Conservation (phyloP, 78 protist species). For the Dictyostelium citrinum region DNA sequence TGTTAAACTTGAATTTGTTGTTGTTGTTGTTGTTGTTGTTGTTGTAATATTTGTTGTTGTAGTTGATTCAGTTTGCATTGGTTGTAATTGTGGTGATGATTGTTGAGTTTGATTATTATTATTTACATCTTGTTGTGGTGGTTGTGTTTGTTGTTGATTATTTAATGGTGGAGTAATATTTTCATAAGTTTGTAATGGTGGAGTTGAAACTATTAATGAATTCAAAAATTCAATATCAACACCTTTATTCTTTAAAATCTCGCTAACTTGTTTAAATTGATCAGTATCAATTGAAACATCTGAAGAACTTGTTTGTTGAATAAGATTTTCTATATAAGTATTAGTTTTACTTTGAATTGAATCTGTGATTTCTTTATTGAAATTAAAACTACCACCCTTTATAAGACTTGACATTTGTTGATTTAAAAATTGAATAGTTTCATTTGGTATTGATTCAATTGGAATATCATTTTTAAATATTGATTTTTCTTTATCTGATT, state of each 20-base stretch:
- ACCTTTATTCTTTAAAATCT: not conserved
- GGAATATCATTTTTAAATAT: not conserved
- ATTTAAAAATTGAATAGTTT: slow-evolving; percentile 18
- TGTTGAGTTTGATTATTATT: not conserved
- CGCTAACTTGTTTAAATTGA: not conserved
- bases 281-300: not conserved
- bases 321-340: not conserved
- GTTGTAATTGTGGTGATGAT: not conserved
- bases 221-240: slow-evolving; percentile 23
- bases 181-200: not conserved
- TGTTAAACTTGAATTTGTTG: not conserved
- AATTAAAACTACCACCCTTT: not conserved
- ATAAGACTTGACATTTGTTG: slow-evolving; percentile 35
- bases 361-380: not conserved
- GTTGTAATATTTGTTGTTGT: not conserved
- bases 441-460: not conserved
- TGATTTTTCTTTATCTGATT: not conserved
- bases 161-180: not conserved
- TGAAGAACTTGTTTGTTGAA: not conserved
- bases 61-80: not conserved
- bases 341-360: not conserved
- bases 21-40: not conserved
- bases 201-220: not conserved
- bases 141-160: not conserved
- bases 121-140: not conserved